Evolutionary conservation across 1,284 basidiomycete genomes (phyloP).

Genomic region (Tilletia indica): DNA sequence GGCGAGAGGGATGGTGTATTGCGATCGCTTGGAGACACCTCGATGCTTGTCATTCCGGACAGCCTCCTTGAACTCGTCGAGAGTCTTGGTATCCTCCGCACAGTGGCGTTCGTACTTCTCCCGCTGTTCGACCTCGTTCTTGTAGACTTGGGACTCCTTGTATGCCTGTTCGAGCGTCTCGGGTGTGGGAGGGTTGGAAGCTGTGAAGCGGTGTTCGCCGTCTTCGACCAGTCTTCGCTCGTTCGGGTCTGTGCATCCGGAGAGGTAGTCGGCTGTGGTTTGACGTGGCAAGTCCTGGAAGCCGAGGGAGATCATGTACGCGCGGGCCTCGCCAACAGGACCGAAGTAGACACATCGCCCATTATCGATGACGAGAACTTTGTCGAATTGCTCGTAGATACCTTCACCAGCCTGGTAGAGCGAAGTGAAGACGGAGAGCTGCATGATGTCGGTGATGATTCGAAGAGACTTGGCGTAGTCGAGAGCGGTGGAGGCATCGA

Average conservation of each 20-base stretch:
- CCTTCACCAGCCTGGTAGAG: conserved; percentile 67
- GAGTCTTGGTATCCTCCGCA: conserved; percentile 64
- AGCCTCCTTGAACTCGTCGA: conserved; percentile 69
- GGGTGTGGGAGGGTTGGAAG: conserved; percentile 71
- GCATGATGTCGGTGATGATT: conserved; percentile 72
- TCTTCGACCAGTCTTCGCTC: conserved; percentile 66
- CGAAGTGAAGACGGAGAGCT: conserved; percentile 74
- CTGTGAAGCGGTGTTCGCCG: conserved; percentile 58
- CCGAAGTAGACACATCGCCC: conserved; percentile 53
- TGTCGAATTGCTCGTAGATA: conserved; percentile 64
- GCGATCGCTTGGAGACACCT: conserved; percentile 77
- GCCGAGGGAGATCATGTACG: conserved; percentile 49
- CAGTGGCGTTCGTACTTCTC: conserved; percentile 68
- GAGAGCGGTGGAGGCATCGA: conserved; percentile 80
- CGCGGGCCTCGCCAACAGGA: conserved; percentile 38
- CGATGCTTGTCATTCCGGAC: conserved; percentile 77
- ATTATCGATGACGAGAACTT: conserved; percentile 53
- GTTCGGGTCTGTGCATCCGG: conserved; percentile 44
- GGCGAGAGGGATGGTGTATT: conserved; percentile 74
- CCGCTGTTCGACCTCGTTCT: conserved; percentile 60
- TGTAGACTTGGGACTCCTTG: conserved; percentile 63
- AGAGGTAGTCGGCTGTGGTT: conserved; percentile 60
- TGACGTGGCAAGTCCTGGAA: conserved; percentile 64
- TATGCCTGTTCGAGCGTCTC: conserved; percentile 72
- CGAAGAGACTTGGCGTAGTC: conserved; percentile 73